Conservation (phyloP, 2,329 filamentous ascomycete species). For the Penicillium sp. region DNA sequence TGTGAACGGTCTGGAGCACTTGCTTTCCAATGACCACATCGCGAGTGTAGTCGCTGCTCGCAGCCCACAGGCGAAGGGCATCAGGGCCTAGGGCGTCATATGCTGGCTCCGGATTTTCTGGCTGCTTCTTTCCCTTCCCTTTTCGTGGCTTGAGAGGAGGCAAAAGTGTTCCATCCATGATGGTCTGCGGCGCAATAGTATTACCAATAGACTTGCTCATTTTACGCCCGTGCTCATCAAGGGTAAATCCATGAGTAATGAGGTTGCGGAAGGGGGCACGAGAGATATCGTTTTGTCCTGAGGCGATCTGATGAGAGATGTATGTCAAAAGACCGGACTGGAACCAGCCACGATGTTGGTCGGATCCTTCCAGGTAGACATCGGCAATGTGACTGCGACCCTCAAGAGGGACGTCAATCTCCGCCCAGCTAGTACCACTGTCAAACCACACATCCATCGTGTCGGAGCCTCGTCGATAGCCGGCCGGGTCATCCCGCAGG, state of each 20-base stretch:
- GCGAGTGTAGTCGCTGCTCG: constrained; percentile 85
- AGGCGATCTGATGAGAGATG: constrained; percentile 61
- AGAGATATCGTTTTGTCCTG: constrained; percentile 36
- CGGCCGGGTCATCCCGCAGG: constrained; percentile 53
- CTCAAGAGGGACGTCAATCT: constrained; percentile 44
- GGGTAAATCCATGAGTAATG: constrained; percentile 93
- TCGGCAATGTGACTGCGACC: constrained; percentile 61
- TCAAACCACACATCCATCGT: constrained; percentile 99
- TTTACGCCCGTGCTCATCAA: constrained; percentile 88
- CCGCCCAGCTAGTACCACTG: constrained; percentile 90
- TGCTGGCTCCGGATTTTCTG: constrained; percentile 42
- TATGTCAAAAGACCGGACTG: constrained; percentile 92
- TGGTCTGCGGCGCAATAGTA: constrained; percentile 75
- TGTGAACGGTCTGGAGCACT: constrained; percentile 76
- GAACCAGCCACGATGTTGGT: constrained; percentile 98
- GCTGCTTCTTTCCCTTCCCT: constrained; percentile 51
- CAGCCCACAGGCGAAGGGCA: constrained; percentile 86
- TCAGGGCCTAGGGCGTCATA: constrained; percentile 82
- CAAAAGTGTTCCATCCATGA: constrained; percentile 81
- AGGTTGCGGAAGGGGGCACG: constrained; percentile 79
- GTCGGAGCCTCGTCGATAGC: constrained; percentile 77
- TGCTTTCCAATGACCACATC: constrained; percentile 82
- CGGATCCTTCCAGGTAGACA: constrained; percentile 89
- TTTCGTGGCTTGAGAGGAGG: constrained; percentile 70
- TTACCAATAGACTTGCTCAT: constrained; percentile 99